Evolutionary conservation across 208 protist species (phyloP), one percentile per base, ranked within the genome.

Genomic region (Trypanosoma conorhini): DNA sequence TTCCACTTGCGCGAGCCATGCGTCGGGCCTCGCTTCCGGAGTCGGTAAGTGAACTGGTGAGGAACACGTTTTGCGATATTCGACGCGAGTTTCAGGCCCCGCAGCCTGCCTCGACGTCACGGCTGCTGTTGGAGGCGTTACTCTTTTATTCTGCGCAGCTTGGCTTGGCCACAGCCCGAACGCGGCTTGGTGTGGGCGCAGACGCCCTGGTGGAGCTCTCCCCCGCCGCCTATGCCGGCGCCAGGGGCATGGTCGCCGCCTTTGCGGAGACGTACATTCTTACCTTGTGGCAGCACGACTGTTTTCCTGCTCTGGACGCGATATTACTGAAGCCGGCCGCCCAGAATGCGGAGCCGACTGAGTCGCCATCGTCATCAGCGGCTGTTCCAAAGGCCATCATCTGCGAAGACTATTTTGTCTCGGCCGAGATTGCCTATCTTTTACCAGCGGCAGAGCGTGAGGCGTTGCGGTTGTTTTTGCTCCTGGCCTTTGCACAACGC

Each of bases 401-500:
- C 21, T 17, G 31, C 1, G n/a, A 24, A 0, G 24, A 17, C 0
- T 72, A 57, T 12, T 74, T 44, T 61, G 3, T 42, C 3, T 52
- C 44, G 28, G 40, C 22, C 33, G 63, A 70, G 48, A 15, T 76
- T n/a, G 48, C 30, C 19, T 70, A 63, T 63, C 38, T 77, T 19
- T 58, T 77, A 35, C 72, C 72, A 44, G 13, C 62, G 26, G 59
- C 72, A 5, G 50, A 51, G 13, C 63, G 72, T 57, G 66, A 77
- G 51, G 72, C 66, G 48, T 46, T 77, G 42, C 72, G 61, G 15
- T 12, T 77, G 17, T 44, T 77, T 58, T 42, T 77, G 50, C 31
- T 72, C 46, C 50, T 77, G 17, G 40, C 5, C 2, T 38, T 77
- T 51, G 72, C 72, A 40, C 60, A 68, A 13, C 22, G 46, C 3